These are phyloP conservation scores for Hygrocybe punicea DNA, from an alignment of 768 basidiomycete species.

Conservation along the genomic window DNA sequence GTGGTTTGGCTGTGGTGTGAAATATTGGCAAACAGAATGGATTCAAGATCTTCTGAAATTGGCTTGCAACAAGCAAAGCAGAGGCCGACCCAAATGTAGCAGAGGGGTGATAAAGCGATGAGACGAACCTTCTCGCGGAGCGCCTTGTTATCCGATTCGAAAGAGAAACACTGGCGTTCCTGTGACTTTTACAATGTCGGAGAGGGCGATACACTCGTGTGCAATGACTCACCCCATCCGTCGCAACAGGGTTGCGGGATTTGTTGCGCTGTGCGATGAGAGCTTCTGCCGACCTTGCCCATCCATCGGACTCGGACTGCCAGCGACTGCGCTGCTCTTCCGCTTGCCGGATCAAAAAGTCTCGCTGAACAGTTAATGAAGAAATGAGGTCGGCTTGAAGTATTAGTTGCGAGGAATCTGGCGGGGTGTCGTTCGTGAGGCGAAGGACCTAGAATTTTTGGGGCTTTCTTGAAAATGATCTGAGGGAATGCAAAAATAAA, in stretches of 20 bases:
- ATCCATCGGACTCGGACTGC: constrained; percentile 60
- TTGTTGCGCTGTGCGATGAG: constrained; percentile 51
- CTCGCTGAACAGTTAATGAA: constrained; percentile 52
- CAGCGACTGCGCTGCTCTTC: constrained; percentile 60
- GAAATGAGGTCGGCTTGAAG: constrained; percentile 64
- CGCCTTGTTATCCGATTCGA: constrained; percentile 59
- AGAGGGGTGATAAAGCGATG: background rate
- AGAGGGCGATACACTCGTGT: constrained; percentile 8
- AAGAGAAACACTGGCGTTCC: constrained; percentile 47
- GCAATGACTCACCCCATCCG: constrained; percentile 42
- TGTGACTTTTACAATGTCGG: constrained; percentile 42
- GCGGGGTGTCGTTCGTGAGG: constrained; percentile 37
- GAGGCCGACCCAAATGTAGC: background rate
- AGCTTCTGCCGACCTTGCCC: constrained; percentile 66
- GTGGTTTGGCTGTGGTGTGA: too few relatives aligned
- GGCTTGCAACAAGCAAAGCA: too few relatives aligned
- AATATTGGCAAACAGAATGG: too few relatives aligned
- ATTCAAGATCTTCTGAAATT: too few relatives aligned
- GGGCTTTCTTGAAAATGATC: constrained; percentile 4
- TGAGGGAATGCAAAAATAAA: constrained; percentile 13
- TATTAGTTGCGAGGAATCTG: constrained; percentile 46
- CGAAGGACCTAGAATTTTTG: constrained; percentile 45
- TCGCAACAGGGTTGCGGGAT: constrained; percentile 28
- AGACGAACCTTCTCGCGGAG: constrained; percentile 57
- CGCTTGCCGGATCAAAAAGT: constrained; percentile 49